Evolutionary conservation across 2,329 filamentous ascomycete genomes (phyloP).

Genomic region (Exophiala aquamarina): DNA sequence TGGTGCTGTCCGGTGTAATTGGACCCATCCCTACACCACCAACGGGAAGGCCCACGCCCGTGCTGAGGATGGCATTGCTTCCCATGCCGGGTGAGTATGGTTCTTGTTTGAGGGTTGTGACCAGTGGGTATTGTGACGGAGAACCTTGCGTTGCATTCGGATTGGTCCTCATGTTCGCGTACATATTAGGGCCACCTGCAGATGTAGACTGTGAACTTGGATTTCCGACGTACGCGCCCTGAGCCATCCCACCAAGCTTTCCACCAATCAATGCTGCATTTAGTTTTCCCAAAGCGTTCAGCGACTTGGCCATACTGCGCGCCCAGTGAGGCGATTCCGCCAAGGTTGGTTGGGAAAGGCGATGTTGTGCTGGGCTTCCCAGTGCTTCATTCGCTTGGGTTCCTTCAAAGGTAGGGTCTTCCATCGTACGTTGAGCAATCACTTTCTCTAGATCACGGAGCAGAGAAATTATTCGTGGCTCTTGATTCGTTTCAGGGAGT

Average conservation of each 20-base stretch:
- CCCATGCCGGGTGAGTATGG: slow-evolving; percentile 17
- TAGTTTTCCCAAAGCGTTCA: slow-evolving; percentile 47
- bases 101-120: slow-evolving; percentile 16
- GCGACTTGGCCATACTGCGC: slow-evolving; percentile 46
- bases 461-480: slow-evolving; percentile 40
- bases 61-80: slow-evolving; percentile 7
- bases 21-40: slow-evolving; percentile 31
- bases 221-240: neutral
- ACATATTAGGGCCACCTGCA: slow-evolving; percentile 15
- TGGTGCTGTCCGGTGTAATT: slow-evolving; percentile 45
- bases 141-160: slow-evolving; percentile 5
- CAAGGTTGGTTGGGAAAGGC: slow-evolving; percentile 10
- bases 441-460: slow-evolving; percentile 44
- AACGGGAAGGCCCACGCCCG: neutral
- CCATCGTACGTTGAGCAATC: slow-evolving; percentile 42
- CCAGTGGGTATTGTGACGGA: slow-evolving; percentile 13
- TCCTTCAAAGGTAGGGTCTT: slow-evolving; percentile 23
- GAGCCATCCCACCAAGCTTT: slow-evolving; percentile 10
- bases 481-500: slow-evolving; percentile 44
- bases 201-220: neutral
- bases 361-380: slow-evolving; percentile 23
- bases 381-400: neutral
- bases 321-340: slow-evolving; percentile 41
- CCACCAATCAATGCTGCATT: slow-evolving; percentile 38
- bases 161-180: slow-evolving; percentile 20